These are phyloP conservation scores for Cladorrhinum samala DNA, from an alignment of 495 filamentous ascomycete species.

Conservation along the genomic window DNA sequence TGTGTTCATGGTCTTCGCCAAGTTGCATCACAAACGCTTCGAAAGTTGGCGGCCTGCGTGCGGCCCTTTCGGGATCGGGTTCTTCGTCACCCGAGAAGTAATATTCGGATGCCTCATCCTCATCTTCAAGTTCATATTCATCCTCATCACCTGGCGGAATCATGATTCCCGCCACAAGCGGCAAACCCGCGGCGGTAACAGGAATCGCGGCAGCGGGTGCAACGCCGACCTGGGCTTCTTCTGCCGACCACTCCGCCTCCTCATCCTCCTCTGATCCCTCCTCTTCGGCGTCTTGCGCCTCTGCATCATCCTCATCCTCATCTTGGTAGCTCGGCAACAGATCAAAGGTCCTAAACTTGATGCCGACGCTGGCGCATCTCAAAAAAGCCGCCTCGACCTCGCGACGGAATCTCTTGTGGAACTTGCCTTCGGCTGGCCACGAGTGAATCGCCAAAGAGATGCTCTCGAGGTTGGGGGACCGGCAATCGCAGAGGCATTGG, in stretches of 20 bases:
- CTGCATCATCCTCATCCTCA: constrained; percentile 23
- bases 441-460: constrained; percentile 30
- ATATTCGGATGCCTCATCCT: constrained; percentile 33
- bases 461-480: constrained; percentile 15
- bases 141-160: constrained; percentile 12
- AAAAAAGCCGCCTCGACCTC: constrained; percentile 21
- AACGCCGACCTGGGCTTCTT: constrained; percentile 3
- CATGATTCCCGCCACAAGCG: not conserved
- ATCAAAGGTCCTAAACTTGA: constrained; percentile 27
- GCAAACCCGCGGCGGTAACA: not conserved
- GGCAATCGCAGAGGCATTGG: constrained; percentile 19
- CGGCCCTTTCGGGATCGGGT: constrained; percentile 27
- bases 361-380: constrained; percentile 21
- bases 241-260: constrained; percentile 1
- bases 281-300: constrained; percentile 14
- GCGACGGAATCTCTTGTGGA: constrained; percentile 26
- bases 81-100: constrained; percentile 31
- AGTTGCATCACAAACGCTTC: constrained; percentile 25
- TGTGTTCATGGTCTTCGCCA: constrained; percentile 29
- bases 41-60: constrained; percentile 25
- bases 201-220: not conserved
- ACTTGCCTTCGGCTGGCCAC: constrained; percentile 29
- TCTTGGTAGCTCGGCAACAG: constrained; percentile 27
- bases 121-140: constrained; percentile 28
- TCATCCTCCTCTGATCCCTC: constrained; percentile 10